phyloP scores from a whole-genome alignment of 768 basidiomycete species.

The Trametes punicea region DNA sequence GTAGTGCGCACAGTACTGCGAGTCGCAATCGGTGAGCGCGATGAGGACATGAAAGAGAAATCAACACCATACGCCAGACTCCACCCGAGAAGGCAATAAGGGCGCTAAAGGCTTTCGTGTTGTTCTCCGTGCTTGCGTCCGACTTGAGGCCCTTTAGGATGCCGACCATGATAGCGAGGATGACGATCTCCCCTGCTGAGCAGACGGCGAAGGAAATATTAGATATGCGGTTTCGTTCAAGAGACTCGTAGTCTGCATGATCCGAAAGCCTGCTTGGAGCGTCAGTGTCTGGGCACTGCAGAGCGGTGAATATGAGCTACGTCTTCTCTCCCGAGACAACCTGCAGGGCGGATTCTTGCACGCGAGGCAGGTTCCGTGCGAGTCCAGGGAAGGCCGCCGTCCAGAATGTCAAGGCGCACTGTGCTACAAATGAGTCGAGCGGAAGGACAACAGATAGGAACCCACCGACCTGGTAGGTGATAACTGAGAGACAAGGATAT shows the following conservation, averaged over 20 bases:
- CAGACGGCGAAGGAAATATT: constrained; percentile 71
- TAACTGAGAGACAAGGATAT: constrained; percentile 54
- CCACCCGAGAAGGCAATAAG: constrained; percentile 78
- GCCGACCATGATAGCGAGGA: constrained; percentile 71
- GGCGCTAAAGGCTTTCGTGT: constrained; percentile 71
- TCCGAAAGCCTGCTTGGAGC: constrained; percentile 48
- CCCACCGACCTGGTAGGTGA: constrained; percentile 59
- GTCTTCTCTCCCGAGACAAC: constrained; percentile 43
- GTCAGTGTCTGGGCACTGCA: not conserved
- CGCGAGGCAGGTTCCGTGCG: constrained; percentile 64
- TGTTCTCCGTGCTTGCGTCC: constrained; percentile 61
- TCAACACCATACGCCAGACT: constrained; percentile 58
- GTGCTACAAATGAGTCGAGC: not conserved
- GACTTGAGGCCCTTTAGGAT: constrained; percentile 66
- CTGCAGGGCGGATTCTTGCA: constrained; percentile 48
- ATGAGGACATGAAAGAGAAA: not conserved
- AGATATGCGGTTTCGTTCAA: constrained; percentile 68
- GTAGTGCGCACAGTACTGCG: constrained; percentile 61
- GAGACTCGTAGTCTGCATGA: constrained; percentile 54
- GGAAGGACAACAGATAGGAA: not conserved
- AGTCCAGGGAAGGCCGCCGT: constrained; percentile 80
- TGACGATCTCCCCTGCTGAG: constrained; percentile 66
- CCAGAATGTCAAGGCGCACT: constrained; percentile 78
- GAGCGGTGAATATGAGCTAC: constrained; percentile 32
- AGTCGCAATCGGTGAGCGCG: not conserved